Conservation (phyloP, 179 eudicot genomes). For the Gypsophila paniculata region DNA sequence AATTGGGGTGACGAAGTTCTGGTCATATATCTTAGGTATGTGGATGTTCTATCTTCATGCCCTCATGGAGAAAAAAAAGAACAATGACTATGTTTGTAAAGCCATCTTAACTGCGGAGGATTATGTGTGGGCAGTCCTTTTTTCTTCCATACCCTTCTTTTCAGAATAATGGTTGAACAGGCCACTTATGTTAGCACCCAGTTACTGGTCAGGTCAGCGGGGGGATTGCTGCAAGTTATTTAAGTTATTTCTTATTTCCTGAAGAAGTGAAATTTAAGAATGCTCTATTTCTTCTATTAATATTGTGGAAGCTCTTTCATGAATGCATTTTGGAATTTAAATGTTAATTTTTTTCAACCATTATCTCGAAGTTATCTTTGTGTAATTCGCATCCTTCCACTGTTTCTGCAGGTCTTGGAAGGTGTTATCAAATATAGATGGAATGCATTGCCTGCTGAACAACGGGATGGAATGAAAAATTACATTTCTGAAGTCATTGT, state of each 20-base stretch:
- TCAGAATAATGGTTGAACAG: neutral
- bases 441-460: constrained; percentile 94
- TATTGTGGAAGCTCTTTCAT: neutral
- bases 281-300: neutral
- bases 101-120: neutral
- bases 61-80: too few species aligned
- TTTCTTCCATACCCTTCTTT: neutral
- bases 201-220: neutral
- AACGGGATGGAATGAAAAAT: constrained; percentile 96
- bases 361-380: neutral
- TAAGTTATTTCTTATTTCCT: neutral
- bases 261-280: constrained; percentile 2
- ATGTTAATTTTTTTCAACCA: neutral
- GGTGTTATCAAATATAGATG: constrained; percentile 96
- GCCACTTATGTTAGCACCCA: neutral
- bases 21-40: too few species aligned
- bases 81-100: neutral
- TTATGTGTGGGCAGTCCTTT: neutral
- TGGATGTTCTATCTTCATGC: too few species aligned
- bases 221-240: neutral
- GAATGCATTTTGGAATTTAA: too few species aligned
- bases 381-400: neutral
- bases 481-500: constrained; percentile 93
- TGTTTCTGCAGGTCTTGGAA: constrained; percentile 63
- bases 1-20: neutral